Base-by-base conservation (phyloP, 202 grass and related monocot genomes). In the Panicum virgatum region DNA sequence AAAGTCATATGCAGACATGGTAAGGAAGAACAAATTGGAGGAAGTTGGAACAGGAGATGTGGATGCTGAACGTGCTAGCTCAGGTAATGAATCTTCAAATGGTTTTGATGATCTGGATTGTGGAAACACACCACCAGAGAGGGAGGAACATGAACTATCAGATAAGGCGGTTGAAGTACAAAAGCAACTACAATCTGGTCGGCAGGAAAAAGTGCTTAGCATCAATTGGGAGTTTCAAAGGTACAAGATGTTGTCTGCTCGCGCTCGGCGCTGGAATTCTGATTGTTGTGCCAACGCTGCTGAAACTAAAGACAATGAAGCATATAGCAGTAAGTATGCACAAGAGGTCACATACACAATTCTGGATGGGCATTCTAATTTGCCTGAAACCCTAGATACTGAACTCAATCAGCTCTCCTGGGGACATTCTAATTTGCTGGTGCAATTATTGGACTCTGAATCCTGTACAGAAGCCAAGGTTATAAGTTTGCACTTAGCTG, bases 381-480 rank as follows among this genome's bases (percentile, higher is more conserved):
- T 94, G 59, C 77, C 76, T 42, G 86, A 88, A 51, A 86, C 76
- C 59, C 79, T 78, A 71, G 84, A 77, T 68, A 47, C 77, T 40
- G 87, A 85, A 48, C n/a, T 66, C 30, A 20, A 78, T 81, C 65
- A 80, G 34, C 44, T 78, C 61, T 37, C 75, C 1, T 54, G 63
- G 84, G 74, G 51, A 29, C 79, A 61, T 79, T 62, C 81, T 77
- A 51, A 82, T 69, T 86, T 85, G 16, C 36, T 74, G 38, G 58
- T 58, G 5, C 82, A 86, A 69, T 32, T 75, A n/a, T 77, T 77
- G 76, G 86, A 52, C 47, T 80, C 67, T 40, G 62, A 71, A 82
- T 75, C 76, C 5, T 80, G 14, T 66, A 85, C 71, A 48, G 79
- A 74, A 80, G 54, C 61, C 50, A 82, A 85, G 77, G 87, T 89